Evolutionary conservation across 1,139 yeast species (phyloP).

Genomic region (Pneumocystis oryctolagi): DNA sequence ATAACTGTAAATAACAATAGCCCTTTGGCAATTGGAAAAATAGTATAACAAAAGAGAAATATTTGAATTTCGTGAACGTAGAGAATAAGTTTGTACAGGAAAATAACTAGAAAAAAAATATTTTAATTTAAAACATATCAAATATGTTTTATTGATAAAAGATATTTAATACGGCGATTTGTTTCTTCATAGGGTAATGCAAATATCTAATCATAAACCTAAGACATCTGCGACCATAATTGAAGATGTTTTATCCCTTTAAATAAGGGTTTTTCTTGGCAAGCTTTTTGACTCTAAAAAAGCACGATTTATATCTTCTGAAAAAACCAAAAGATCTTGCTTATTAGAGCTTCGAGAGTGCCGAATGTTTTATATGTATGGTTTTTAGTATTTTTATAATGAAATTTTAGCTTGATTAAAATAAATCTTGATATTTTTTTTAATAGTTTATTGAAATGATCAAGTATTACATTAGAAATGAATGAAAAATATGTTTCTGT

Average conservation of each 20-base stretch:
- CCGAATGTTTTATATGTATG: too few relatives aligned
- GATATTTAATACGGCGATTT: not conserved
- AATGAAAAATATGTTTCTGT: not conserved
- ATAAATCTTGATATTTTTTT: not conserved
- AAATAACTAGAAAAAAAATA: not conserved
- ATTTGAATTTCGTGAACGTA: not conserved
- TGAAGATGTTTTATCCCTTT: not conserved
- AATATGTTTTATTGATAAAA: not conserved
- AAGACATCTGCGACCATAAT: not conserved
- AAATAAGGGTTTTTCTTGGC: not conserved
- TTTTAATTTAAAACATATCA: not conserved
- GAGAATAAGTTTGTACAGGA: too few relatives aligned
- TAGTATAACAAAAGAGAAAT: not conserved
- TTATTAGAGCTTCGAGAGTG: not conserved
- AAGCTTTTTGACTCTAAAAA: not conserved
- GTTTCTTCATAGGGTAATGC: not conserved
- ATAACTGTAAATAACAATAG: not conserved
- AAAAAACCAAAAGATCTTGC: not conserved
- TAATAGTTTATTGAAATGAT: too few relatives aligned
- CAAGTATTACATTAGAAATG: too few relatives aligned
- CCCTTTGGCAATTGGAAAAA: not conserved
- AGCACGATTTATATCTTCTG: not conserved
- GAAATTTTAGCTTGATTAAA: not conserved
- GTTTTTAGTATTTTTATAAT: too few relatives aligned
- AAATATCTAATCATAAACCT: not conserved